Conservation (phyloP, 768 basidiomycete species). For the Phylloporus arenicola region DNA sequence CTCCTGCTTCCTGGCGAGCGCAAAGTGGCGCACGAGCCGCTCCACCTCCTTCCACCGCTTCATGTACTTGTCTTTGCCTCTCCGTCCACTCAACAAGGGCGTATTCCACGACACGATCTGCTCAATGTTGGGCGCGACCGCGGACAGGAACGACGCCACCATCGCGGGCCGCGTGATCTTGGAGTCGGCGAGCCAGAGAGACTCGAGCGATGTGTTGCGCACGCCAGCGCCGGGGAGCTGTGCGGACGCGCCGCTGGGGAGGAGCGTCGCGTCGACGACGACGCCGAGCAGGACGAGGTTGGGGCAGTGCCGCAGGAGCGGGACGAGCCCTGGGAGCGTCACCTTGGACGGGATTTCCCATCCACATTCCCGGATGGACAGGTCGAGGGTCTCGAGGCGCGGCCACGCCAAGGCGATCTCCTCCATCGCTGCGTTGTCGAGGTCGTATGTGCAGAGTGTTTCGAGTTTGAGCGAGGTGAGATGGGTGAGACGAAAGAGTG, state of each 20-base stretch:
- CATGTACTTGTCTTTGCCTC: conserved; percentile 22
- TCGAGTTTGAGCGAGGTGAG: conserved; percentile 23
- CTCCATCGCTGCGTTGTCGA: conserved; percentile 20
- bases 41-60: conserved; percentile 23
- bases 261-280: conserved; percentile 24
- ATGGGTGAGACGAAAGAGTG: conserved; percentile 21
- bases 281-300: conserved; percentile 23
- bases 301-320: conserved; percentile 21
- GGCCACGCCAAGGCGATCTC: conserved; percentile 28
- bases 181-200: conserved; percentile 26
- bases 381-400: conserved; percentile 22
- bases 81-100: conserved; percentile 21
- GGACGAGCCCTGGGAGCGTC: conserved; percentile 20
- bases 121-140: conserved; percentile 26
- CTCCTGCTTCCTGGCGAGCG: conserved; percentile 18
- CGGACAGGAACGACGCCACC: conserved; percentile 26
- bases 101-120: conserved; percentile 29
- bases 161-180: conserved; percentile 23
- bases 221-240: conserved; percentile 17
- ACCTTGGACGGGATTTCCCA: conserved; percentile 28
- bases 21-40: conserved; percentile 17
- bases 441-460: conserved; percentile 24
- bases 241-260: conserved; percentile 4
- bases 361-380: conserved; percentile 26
- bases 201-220: conserved; percentile 23